Evolutionary conservation across 1,284 basidiomycete genomes (phyloP).

Genomic region (Ceratobasidium sp.): DNA sequence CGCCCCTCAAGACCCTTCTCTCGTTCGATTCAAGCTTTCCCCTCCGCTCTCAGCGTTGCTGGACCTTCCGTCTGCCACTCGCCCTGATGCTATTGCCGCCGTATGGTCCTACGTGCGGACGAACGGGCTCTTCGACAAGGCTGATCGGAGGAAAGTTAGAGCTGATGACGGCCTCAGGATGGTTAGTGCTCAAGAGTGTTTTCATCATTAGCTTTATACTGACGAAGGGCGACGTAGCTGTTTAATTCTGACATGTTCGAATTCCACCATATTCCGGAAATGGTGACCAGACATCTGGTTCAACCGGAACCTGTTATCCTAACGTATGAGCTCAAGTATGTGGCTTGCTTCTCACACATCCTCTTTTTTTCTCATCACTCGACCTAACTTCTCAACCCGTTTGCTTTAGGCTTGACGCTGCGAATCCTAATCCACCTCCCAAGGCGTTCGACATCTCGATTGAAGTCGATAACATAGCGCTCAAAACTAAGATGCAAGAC

Average conservation of each 20-base stretch:
- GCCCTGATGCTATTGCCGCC: constrained; percentile 82
- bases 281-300: constrained; percentile 81
- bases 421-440: constrained; percentile 53
- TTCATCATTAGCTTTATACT: neutral
- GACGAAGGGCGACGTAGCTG: constrained; percentile 59
- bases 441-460: constrained; percentile 88
- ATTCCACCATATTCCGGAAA: constrained; percentile 87
- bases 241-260: constrained; percentile 71
- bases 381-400: neutral
- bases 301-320: constrained; percentile 87
- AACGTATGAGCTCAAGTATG: constrained; percentile 36
- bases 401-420: constrained; percentile 54
- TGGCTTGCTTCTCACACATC: neutral
- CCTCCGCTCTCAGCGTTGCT: constrained; percentile 82
- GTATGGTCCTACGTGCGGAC: constrained; percentile 95
- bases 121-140: constrained; percentile 88
- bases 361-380: constrained; percentile 32
- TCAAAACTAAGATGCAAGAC: constrained; percentile 79
- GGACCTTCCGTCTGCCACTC: constrained; percentile 86
- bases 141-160: constrained; percentile 81
- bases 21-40: constrained; percentile 85
- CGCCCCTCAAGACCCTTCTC: constrained; percentile 69
- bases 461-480: constrained; percentile 82
- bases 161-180: constrained; percentile 77
- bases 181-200: constrained; percentile 57